Conservation (phyloP, 179 eudicot genomes). For the Sideroxylon spinosum region DNA sequence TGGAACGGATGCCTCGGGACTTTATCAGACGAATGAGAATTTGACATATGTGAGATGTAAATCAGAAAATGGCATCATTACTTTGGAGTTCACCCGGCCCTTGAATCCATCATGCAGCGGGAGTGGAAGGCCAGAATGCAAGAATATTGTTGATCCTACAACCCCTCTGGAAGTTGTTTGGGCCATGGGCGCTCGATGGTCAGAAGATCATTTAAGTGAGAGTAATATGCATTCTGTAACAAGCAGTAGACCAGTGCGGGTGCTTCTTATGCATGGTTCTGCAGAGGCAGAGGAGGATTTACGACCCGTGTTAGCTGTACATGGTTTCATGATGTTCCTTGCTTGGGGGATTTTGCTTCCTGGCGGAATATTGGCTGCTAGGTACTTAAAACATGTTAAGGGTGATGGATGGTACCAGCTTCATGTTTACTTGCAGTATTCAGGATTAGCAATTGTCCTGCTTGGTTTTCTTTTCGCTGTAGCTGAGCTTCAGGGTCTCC, state of each 20-base stretch:
- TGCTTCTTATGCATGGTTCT: conserved; percentile 74
- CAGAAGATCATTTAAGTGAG: conserved; percentile 55
- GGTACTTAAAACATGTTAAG: conserved; percentile 75
- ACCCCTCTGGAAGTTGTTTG: conserved; percentile 80
- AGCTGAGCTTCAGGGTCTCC: conserved; percentile 86
- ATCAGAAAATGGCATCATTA: conserved; percentile 86
- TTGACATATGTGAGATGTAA: conserved; percentile 84
- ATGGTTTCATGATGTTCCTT: conserved; percentile 94
- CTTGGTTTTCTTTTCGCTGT: conserved; percentile 94
- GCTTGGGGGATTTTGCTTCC: conserved; percentile 96
- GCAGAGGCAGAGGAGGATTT: conserved; percentile 90
- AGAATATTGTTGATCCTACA: conserved; percentile 73
- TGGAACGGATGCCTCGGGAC: conserved; percentile 56
- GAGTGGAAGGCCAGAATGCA: conserved; percentile 69
- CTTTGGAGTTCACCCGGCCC: conserved; percentile 90
- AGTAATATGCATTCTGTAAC: conserved; percentile 83
- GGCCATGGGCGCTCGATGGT: conserved; percentile 98
- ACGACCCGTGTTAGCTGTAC: conserved; percentile 86
- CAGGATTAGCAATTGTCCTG: conserved; percentile 68
- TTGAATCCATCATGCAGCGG: conserved; percentile 60
- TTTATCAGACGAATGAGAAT: conserved; percentile 77
- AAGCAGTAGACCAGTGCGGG: conserved; percentile 74
- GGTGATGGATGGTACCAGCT: conserved; percentile 82
- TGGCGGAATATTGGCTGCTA: conserved; percentile 71
- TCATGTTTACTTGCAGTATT: conserved; percentile 84